Evolutionary conservation across 1,284 basidiomycete genomes (phyloP), one percentile per base, ranked within the genome.

Genomic region (Cutaneotrichosporon spelunceum): DNA sequence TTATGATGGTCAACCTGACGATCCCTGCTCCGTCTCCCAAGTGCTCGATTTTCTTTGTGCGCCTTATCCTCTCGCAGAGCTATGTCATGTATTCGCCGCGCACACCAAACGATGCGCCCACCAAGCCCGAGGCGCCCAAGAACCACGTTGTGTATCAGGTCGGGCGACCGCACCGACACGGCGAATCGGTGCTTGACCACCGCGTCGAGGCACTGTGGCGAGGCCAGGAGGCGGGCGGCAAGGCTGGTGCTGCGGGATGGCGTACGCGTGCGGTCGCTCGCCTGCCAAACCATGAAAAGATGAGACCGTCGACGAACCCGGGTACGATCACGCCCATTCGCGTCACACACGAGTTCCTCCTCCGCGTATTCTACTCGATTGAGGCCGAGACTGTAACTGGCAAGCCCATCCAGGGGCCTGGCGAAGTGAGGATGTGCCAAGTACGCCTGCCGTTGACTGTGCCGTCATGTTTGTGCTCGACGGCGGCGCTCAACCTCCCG

Each of bases 291-390:
- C 76, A 79, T 58, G 73, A 75, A 4, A 78, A 76, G 57, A 70
- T 77, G n/a, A 55, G 77, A 39, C 77, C 78, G 13, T 69, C 70
- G 8, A 79, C 77, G 2, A 68, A 70, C 53, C 65, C 71, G 8
- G 77, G 69, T 0, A 70, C 70, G 14, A 73, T 77, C 57, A 78
- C 78, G 21, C 76, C 78, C 2, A 74, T 79, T 33, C 63, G 75
- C 27, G 77, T 79, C 3, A 58, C 64, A 2, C 78, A 79, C 56
- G 72, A 76, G 39, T 54, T 78, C 16, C 61, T 70, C 0, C 55
- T 78, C 2, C 75, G 78, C 45, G 68, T 78, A 24, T 78, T 76
- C 66, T 79, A 77, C 66, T 76, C 76, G 5, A 62, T 79, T 14
- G 71, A 78, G n/a, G 76, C 74, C 4, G 66, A 74, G 61, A 63